Conservation (phyloP, 148 eudicot species). For the Chenopodium album region DNA sequence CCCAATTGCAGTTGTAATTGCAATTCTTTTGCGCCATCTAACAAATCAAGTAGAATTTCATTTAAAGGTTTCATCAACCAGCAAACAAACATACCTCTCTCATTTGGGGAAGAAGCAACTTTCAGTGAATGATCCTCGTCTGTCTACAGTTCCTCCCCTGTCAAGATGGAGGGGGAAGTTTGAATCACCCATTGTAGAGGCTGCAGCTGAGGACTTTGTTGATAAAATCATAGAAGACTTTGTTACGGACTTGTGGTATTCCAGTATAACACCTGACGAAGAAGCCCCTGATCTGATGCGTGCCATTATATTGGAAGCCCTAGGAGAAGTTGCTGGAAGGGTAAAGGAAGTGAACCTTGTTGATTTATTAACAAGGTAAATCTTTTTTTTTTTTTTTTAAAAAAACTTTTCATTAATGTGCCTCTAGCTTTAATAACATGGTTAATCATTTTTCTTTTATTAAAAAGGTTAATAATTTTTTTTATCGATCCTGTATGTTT, state of each 20-base stretch:
- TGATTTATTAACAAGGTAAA: conserved; percentile 87
- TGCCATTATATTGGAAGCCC: conserved; percentile 69
- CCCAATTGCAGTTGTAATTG: conserved; percentile 70
- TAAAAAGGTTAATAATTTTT: too few species aligned
- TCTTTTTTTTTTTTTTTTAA: neutral
- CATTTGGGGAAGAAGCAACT: conserved; percentile 75
- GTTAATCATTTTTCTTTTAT: too few species aligned
- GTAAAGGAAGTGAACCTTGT: conserved; percentile 83
- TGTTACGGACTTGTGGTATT: conserved; percentile 88
- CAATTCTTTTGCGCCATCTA: conserved; percentile 54
- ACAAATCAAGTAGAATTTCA: conserved; percentile 72
- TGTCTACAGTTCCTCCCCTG: conserved; percentile 52
- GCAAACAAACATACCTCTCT: conserved; percentile 51
- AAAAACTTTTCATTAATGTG: neutral
- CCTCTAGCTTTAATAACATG: neutral
- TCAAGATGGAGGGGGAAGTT: conserved; percentile 85
- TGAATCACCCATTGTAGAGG: conserved; percentile 86
- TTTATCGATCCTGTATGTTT: too few species aligned
- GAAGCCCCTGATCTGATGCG: conserved; percentile 90
- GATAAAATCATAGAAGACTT: conserved; percentile 79
- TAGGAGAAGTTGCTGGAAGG: conserved; percentile 89
- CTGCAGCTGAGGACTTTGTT: conserved; percentile 77
- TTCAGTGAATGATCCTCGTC: conserved; percentile 73
- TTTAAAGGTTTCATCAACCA: conserved; percentile 49
- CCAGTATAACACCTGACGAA: conserved; percentile 86